Base-by-base conservation (phyloP, 306 rosid genomes). In the Cicer bijugum region DNA sequence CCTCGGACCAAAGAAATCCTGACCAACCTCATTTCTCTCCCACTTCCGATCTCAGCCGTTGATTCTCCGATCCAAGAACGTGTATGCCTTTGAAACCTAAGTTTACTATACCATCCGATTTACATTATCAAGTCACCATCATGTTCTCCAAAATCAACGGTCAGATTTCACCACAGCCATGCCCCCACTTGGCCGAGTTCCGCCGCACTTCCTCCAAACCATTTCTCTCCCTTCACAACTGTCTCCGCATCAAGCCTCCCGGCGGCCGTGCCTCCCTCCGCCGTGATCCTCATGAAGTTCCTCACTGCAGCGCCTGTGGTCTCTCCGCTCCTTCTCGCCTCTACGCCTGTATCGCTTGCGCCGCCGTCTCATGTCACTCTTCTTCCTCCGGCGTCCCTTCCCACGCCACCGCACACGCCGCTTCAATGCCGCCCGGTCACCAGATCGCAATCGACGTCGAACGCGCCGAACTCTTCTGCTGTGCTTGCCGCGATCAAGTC, bases 381-480 rank as follows among this genome's bases (percentile, higher is more conserved):
- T 74, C 82, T 6, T 10, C 86, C 1, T 72, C 69, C 0, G 68
- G 72, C 0, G 78, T 53, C 1, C 43, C 65, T 37, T 88, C 97
- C 15, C 98, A 92, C 23, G 97, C 91, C 8, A 86, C 91, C n/a
- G 93, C 85, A 0, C 98, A 92, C 75, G 89, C 90, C 8, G 81
- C 66, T 0, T 74, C 82, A 23, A 84, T 83, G 91, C 79, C 88
- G 45, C 85, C 86, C 6, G 98, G 97, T 5, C 98, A 92, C 72
- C 91, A 90, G 90, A 89, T 92, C 87, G 92, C 98, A 50, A 87
- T 92, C 50, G 98, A 92, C 69, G 89, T 92, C 57, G 96, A 92
- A 14, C 98, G 98, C 5, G 98, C 96, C 1, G 98, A 92, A 87
- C 95, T 92, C 28, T 92, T 92, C 83, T 92, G 98, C 82, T 90